Evolutionary conservation across 2,329 filamentous ascomycete genomes (phyloP).

Genomic region (Penicillium sp.): DNA sequence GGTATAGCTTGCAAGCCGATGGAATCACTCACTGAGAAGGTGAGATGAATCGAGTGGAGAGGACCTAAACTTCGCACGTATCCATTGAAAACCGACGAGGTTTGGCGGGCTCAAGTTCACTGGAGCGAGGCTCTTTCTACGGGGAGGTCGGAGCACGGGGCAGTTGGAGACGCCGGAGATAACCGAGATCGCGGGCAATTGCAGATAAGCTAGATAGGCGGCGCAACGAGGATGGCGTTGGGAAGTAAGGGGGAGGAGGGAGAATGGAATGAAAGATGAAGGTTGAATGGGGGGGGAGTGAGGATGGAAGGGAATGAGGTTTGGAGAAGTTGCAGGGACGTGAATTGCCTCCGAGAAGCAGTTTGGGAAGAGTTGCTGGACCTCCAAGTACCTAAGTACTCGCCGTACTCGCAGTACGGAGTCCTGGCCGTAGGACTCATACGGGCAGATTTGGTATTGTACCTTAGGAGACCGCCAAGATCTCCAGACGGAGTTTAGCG

Average conservation of each 20-base stretch:
- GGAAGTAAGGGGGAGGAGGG: constrained; percentile 12
- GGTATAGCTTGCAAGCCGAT: background rate
- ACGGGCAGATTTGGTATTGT: background rate
- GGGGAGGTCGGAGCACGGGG: constrained; percentile 21
- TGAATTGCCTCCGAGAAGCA: constrained; percentile 29
- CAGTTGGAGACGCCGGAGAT: constrained; percentile 39
- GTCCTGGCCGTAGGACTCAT: constrained; percentile 23
- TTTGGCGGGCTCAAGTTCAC: constrained; percentile 7
- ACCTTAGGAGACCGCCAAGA: background rate
- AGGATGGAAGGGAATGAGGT: constrained; percentile 8
- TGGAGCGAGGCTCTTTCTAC: background rate
- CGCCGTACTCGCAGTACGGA: constrained; percentile 3
- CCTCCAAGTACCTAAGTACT: constrained; percentile 28
- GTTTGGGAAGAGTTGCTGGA: constrained; percentile 8
- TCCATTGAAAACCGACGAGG: constrained; percentile 23
- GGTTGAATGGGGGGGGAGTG: constrained; percentile 8
- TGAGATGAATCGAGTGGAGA: constrained; percentile 9
- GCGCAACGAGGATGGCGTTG: constrained; percentile 12
- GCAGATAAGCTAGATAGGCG: constrained; percentile 29
- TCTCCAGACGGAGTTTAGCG: constrained; percentile 3
- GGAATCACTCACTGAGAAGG: constrained; percentile 3
- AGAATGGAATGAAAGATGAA: constrained; percentile 9
- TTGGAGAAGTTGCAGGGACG: constrained; percentile 18
- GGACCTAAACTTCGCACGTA: constrained; percentile 18
- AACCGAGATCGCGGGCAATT: constrained; percentile 38